phyloP scores from a whole-genome alignment of 2,329 filamentous ascomycete species.

The Setomelanomma holmii region DNA sequence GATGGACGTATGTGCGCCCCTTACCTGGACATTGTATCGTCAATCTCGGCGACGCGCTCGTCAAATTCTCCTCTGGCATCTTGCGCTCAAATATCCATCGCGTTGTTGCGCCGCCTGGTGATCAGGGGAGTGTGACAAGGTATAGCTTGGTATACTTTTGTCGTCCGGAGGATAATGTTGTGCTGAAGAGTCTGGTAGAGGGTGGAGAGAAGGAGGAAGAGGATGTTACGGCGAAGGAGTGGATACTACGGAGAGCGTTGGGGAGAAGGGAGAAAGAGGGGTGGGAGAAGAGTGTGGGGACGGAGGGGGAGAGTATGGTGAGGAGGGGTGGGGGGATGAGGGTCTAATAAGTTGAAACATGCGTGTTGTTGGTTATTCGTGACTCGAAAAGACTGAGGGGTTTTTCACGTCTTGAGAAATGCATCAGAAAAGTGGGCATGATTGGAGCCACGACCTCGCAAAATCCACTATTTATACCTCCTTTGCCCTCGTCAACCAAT shows the following conservation, averaged over 20 bases:
- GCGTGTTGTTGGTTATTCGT: too few relatives aligned
- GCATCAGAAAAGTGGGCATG: too few relatives aligned
- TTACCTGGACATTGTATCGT: slow-evolving; percentile 57
- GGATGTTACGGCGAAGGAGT: slow-evolving; percentile 52
- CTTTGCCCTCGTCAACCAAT: too few relatives aligned
- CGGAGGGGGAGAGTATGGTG: slow-evolving; percentile 33
- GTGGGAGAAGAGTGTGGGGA: slow-evolving; percentile 44
- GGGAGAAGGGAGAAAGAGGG: slow-evolving; percentile 41
- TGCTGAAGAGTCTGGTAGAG: slow-evolving; percentile 38
- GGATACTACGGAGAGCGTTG: slow-evolving; percentile 52
- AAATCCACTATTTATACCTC: too few relatives aligned
- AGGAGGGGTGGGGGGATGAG: slow-evolving; percentile 22
- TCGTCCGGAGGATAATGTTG: slow-evolving; percentile 51
- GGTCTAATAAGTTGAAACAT: slow-evolving; percentile 7
- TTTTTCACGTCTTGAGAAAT: too few relatives aligned
- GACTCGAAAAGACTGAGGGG: too few relatives aligned
- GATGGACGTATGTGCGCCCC: slow-evolving; percentile 62
- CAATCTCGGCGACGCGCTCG: slow-evolving; percentile 58
- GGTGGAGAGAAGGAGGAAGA: slow-evolving; percentile 28
- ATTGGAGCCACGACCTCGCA: too few relatives aligned
- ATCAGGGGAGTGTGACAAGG: slow-evolving; percentile 48
- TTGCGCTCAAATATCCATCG: slow-evolving; percentile 57
- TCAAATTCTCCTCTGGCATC: slow-evolving; percentile 53
- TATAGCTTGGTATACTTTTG: slow-evolving; percentile 64
- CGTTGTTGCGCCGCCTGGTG: slow-evolving; percentile 58